Evolutionary conservation across 495 filamentous ascomycete species (phyloP).

Genomic region (Aspergillus hancockii): DNA sequence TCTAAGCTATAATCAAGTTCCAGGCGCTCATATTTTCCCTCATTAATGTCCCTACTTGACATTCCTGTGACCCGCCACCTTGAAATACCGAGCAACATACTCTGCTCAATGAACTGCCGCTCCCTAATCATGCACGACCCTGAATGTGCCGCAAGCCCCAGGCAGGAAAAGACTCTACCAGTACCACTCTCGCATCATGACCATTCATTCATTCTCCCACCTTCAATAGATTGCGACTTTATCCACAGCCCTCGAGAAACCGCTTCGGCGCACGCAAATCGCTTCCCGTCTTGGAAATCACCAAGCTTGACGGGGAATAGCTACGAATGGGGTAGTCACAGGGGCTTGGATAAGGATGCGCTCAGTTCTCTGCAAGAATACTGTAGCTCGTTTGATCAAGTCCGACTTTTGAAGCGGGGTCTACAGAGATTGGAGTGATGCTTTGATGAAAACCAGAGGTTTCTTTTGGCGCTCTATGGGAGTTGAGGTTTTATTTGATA

Average conservation of each 20-base stretch:
- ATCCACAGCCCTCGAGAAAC: neutral
- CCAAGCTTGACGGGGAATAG: neutral
- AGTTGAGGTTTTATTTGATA: neutral
- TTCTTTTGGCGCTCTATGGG: neutral
- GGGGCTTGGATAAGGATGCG: neutral
- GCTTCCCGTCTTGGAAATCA: neutral
- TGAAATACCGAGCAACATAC: neutral
- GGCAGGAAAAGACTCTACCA: neutral
- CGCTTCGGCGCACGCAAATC: neutral
- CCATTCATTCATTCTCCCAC: neutral
- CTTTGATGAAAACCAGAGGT: neutral
- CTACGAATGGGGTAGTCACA: neutral
- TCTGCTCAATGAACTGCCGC: too few species aligned
- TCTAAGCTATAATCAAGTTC: too few species aligned
- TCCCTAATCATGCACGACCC: neutral
- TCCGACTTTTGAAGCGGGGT: neutral
- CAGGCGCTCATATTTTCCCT: too few species aligned
- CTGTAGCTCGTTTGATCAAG: constrained; percentile 2
- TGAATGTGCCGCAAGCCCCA: neutral
- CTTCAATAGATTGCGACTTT: neutral
- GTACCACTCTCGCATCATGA: neutral
- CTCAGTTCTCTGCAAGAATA: neutral
- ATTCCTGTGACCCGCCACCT: neutral
- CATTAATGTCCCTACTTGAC: neutral
- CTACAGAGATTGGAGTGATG: neutral